phyloP scores from a whole-genome alignment of 176 grass and related monocot species.

The Musa troglodytarum region DNA sequence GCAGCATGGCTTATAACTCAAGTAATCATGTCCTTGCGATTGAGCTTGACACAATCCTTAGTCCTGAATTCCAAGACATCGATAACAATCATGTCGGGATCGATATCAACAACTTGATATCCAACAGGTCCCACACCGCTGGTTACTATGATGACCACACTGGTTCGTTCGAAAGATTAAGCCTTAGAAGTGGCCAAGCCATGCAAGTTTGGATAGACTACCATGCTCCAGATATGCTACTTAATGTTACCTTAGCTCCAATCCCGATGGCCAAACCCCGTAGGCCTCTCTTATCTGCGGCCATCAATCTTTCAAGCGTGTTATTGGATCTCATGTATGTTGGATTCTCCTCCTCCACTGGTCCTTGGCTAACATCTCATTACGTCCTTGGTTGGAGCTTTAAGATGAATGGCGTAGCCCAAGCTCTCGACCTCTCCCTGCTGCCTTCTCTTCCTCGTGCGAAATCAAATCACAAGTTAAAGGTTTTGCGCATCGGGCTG shows the following conservation, averaged over 20 bases:
- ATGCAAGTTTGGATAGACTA: constrained; percentile 39
- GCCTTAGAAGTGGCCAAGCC: neutral
- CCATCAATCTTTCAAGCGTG: constrained; percentile 15
- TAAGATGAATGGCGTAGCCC: neutral
- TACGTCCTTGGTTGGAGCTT: constrained; percentile 38
- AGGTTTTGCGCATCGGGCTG: neutral
- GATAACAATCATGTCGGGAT: constrained; percentile 24
- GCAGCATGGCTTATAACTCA: neutral
- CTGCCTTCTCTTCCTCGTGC: constrained; percentile 2
- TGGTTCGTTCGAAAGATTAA: neutral
- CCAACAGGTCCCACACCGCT: neutral
- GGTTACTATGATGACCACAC: constrained; percentile 12
- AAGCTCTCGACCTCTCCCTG: neutral
- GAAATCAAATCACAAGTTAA: neutral
- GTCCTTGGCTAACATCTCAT: neutral
- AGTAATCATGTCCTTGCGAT: constrained; percentile 24
- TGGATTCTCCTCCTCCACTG: constrained; percentile 25
- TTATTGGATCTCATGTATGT: constrained; percentile 21
- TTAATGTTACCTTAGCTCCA: constrained; percentile 30
- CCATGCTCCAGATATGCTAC: neutral
- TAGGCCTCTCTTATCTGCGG: constrained; percentile 11
- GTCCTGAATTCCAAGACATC: neutral
- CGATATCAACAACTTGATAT: constrained; percentile 15
- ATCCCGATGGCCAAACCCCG: neutral
- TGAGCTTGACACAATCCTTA: constrained; percentile 25